Evolutionary conservation across 2,329 filamentous ascomycete genomes (phyloP).

Genomic region (Chaetomium globosum): DNA sequence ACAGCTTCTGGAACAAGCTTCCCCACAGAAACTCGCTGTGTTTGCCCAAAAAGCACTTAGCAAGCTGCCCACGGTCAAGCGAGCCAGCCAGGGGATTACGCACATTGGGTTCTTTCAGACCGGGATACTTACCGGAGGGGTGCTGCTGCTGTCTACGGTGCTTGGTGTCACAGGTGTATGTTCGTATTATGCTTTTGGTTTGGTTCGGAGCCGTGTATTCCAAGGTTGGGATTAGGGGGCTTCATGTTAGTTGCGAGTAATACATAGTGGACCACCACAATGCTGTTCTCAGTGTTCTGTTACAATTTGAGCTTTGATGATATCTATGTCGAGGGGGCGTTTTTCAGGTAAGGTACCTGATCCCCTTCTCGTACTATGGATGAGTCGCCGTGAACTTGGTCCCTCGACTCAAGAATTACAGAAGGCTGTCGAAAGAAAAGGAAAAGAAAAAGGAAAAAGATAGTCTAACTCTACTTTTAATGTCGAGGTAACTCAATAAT

Average conservation of each 20-base stretch:
- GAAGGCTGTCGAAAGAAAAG: too few species aligned
- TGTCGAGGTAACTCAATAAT: too few species aligned
- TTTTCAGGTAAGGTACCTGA: too few species aligned
- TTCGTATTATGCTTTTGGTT: conserved; percentile 15
- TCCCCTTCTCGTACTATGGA: too few species aligned
- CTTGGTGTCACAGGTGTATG: conserved; percentile 12
- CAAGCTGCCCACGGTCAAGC: conserved; percentile 6
- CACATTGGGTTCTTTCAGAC: conserved; percentile 16
- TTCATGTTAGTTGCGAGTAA: background rate
- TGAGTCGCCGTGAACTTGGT: too few species aligned
- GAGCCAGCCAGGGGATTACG: background rate
- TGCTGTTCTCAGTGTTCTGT: too few species aligned
- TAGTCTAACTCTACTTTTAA: too few species aligned
- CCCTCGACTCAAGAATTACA: too few species aligned
- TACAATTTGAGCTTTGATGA: too few species aligned
- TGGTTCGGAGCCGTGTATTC: conserved; percentile 10
- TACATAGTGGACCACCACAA: background rate
- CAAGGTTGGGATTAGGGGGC: background rate
- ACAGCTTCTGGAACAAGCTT: background rate
- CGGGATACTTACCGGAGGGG: conserved; percentile 9
- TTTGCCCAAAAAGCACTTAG: background rate
- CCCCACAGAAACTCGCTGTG: background rate
- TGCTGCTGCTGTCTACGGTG: conserved; percentile 9
- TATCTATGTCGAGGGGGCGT: too few species aligned
- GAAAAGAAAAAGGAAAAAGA: too few species aligned